These are phyloP conservation scores for Eutreptiella sp. DNA, from an alignment of 208 protist genomes.

Conservation along the genomic window DNA sequence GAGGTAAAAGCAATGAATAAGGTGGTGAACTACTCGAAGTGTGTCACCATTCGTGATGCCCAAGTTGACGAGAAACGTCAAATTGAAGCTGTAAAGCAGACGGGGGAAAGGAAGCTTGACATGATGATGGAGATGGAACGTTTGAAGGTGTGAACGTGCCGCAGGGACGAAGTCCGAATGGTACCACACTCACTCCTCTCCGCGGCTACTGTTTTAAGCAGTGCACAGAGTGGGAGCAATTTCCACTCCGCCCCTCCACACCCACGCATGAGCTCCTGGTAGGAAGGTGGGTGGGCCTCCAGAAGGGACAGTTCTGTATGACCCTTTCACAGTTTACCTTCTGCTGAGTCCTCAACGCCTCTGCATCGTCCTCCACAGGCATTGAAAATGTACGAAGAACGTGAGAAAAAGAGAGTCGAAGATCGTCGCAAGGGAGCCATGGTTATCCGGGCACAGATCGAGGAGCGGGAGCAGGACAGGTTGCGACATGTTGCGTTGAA, in stretches of 20 bases:
- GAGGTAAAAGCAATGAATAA: conserved; percentile 86
- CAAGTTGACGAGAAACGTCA: conserved; percentile 70
- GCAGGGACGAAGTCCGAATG: too few relatives aligned
- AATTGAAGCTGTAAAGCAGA: conserved; percentile 49
- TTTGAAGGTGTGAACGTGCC: too few relatives aligned
- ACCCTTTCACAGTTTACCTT: too few relatives aligned
- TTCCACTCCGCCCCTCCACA: too few relatives aligned
- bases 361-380: too few relatives aligned
- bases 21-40: conserved; percentile 77
- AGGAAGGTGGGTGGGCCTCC: too few relatives aligned
- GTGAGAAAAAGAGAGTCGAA: conserved; percentile 66
- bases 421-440: conserved; percentile 64
- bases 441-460: conserved; percentile 77
- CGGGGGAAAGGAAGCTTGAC: conserved; percentile 65
- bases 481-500: conserved; percentile 73
- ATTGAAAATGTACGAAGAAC: conserved; percentile 76
- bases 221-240: too few relatives aligned
- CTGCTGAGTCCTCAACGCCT: too few relatives aligned
- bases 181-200: too few relatives aligned
- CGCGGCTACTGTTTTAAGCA: too few relatives aligned
- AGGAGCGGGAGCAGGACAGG: conserved; percentile 70
- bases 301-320: too few relatives aligned
- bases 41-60: conserved; percentile 74
- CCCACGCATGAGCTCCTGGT: too few relatives aligned
- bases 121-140: conserved; percentile 71